A percentile compares a stretch with the other conserved stretches of the same genome.
phyloP scores from a whole-genome alignment of 371 early-diverging fungal species.

The Mortierella sp. region DNA sequence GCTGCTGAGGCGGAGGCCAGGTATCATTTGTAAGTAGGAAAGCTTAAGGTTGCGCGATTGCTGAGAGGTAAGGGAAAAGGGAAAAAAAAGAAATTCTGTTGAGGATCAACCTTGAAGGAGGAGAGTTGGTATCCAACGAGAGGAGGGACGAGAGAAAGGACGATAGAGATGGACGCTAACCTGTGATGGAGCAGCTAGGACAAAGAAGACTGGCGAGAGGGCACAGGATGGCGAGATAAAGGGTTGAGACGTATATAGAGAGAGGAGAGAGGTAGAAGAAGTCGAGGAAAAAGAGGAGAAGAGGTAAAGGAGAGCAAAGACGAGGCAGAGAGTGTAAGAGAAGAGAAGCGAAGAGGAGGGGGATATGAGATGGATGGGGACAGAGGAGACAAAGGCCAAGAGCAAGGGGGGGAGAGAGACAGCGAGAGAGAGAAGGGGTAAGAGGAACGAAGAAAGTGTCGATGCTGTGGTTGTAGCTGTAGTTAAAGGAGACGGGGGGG shows the following conservation, averaged over 20 bases:
- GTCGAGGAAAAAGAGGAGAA: background rate
- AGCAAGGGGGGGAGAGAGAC: background rate
- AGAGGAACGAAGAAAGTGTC: no score
- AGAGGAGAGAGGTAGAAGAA: background rate
- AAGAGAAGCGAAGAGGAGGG: background rate
- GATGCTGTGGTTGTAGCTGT: no score
- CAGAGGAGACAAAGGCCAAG: background rate
- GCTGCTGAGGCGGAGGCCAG: slow-evolving; percentile 6
- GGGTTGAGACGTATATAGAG: background rate
- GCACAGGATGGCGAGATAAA: background rate
- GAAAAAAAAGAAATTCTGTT: background rate
- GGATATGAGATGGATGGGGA: background rate
- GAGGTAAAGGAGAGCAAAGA: no score
- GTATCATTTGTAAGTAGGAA: background rate
- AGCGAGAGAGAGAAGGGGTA: background rate
- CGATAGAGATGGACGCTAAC: background rate
- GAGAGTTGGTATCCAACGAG: background rate
- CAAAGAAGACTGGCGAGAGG: background rate
- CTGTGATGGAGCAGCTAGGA: background rate
- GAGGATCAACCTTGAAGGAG: background rate
- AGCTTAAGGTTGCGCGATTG: background rate
- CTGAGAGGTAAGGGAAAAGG: background rate
- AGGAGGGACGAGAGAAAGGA: background rate
- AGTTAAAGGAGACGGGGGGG: background rate
- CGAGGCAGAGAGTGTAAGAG: no score